Conservation (phyloP, 768 basidiomycete genomes). For the Melanogaster broomeanus region DNA sequence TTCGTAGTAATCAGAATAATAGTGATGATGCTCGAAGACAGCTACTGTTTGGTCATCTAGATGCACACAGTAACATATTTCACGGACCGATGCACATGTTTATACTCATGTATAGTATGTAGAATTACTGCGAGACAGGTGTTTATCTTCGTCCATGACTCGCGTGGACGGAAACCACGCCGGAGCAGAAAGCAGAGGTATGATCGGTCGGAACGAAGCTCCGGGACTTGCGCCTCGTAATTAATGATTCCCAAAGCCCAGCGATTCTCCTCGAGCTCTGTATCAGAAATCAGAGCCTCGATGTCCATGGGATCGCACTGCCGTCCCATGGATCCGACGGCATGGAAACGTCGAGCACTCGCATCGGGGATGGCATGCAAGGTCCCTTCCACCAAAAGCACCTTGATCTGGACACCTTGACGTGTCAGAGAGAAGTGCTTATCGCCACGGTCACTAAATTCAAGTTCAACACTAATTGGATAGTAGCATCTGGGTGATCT, state of each 20-base stretch:
- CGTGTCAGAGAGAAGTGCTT: constrained; percentile 1
- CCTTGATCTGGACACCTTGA: constrained; percentile 2
- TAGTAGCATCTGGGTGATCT: neutral
- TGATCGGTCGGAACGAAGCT: neutral
- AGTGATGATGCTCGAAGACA: too few relatives aligned
- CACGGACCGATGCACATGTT: neutral
- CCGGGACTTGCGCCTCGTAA: neutral
- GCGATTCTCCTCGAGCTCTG: neutral
- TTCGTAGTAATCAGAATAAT: too few relatives aligned
- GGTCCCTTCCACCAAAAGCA: constrained; percentile 1
- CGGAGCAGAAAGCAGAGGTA: constrained; percentile 1
- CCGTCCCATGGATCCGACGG: neutral
- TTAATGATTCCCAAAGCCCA: constrained; percentile 1
- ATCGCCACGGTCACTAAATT: constrained; percentile 1
- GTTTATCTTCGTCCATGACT: neutral
- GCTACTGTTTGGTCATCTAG: too few relatives aligned
- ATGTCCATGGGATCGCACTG: neutral
- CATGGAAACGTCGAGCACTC: neutral
- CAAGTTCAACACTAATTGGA: neutral
- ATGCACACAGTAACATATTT: too few relatives aligned
- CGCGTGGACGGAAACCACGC: neutral
- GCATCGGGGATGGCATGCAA: neutral
- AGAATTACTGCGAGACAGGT: neutral
- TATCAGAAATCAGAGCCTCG: neutral
- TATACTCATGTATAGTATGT: neutral